Evolutionary conservation across 23 red algal genomes (phyloP).

Genomic region (Pyropia haitanensis): DNA sequence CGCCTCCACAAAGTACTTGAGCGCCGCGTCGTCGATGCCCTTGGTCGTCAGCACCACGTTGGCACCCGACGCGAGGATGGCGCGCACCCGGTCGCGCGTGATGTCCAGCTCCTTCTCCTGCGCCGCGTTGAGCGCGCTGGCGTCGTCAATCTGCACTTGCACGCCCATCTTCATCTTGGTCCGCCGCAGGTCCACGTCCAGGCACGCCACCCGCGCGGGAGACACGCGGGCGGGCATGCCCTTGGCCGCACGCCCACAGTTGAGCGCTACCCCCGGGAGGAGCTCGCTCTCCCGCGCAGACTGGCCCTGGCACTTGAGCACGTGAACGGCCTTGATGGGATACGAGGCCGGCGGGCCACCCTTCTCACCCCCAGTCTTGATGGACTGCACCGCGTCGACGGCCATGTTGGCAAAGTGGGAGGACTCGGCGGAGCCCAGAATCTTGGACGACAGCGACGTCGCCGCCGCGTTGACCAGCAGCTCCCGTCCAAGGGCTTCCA

Average conservation of each 20-base stretch:
- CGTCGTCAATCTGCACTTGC: conserved; percentile 66
- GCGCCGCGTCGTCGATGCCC: conserved; percentile 91
- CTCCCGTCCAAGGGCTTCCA: conserved; percentile 75
- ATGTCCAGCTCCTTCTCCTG: conserved; percentile 91
- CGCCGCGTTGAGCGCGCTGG: conserved; percentile 55
- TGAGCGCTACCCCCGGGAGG: conserved; percentile 72
- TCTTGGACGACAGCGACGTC: conserved; percentile 77
- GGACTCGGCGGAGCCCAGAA: conserved; percentile 73
- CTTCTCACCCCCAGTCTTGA: conserved; percentile 31
- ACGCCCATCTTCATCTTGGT: conserved; percentile 98
- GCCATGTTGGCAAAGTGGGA: conserved; percentile 82
- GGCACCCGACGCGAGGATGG: conserved; percentile 76
- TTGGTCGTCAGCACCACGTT: conserved; percentile 92
- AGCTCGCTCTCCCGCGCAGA: conserved; percentile 74
- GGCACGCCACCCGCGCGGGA: conserved; percentile 72
- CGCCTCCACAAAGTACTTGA: conserved; percentile 93
- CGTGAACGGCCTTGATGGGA: conserved; percentile 85
- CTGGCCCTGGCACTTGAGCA: conserved; percentile 87
- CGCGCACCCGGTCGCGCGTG: conserved; percentile 60
- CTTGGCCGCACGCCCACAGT: conserved; percentile 66
- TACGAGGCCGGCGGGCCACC: conserved; percentile 9
- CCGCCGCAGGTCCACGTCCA: conserved; percentile 86
- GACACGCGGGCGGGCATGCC: conserved; percentile 78
- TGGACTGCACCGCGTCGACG: conserved; percentile 85
- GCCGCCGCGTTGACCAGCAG: conserved; percentile 68